phyloP scores from a whole-genome alignment of 371 early-diverging fungal species.

The Mortierella sp. region DNA sequence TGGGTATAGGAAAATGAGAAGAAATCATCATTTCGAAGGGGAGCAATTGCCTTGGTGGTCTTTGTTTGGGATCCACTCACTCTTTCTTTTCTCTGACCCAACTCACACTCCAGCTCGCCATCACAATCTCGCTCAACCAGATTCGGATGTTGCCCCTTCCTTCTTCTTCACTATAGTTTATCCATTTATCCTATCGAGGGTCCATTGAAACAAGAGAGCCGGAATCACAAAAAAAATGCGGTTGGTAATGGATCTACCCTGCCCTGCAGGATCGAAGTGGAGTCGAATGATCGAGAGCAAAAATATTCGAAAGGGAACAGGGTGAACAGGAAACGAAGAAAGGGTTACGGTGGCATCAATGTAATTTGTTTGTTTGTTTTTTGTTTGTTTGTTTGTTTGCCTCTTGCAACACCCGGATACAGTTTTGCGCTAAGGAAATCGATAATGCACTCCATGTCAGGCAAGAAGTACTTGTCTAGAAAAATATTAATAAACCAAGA shows the following conservation, averaged over 20 bases:
- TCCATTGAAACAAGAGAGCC: neutral
- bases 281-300: neutral
- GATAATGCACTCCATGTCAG: neutral
- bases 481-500: neutral
- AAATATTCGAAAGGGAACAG: neutral
- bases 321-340: neutral
- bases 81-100: neutral
- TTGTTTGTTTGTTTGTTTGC: neutral
- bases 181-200: neutral
- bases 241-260: neutral
- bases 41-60: neutral
- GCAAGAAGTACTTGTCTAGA: neutral
- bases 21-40: neutral
- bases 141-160: neutral
- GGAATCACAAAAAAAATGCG: neutral
- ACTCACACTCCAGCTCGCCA: neutral
- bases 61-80: constrained; percentile 3
- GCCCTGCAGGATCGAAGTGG: neutral
- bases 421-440: neutral
- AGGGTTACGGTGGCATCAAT: neutral
- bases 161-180: neutral
- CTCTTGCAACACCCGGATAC: too few relatives aligned
- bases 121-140: neutral
- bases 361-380: neutral
- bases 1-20: neutral